These are phyloP conservation scores for Orychophragmus violaceus DNA, from an alignment of 345 rosid species.

Conservation along the genomic window DNA sequence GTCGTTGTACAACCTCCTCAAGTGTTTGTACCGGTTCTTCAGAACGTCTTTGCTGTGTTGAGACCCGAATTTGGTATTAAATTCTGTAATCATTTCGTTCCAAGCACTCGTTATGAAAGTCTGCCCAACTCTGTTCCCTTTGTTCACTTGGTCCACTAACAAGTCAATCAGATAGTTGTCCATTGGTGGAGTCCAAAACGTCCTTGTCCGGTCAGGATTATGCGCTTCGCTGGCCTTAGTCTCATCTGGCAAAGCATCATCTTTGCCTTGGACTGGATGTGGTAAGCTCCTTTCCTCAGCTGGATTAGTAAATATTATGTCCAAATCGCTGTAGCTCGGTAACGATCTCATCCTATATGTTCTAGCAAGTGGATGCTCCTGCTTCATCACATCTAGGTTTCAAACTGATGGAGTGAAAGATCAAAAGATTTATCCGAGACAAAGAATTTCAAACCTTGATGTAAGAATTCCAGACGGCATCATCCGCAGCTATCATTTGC, in stretches of 20 bases:
- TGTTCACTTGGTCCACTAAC: slow-evolving; percentile 62
- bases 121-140: slow-evolving; percentile 78
- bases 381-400: slow-evolving; percentile 16
- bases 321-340: slow-evolving; percentile 65
- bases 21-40: slow-evolving; percentile 78
- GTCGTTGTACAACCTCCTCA: slow-evolving; percentile 72
- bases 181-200: slow-evolving; percentile 92
- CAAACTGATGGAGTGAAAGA: slow-evolving; percentile 18
- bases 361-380: slow-evolving; percentile 60
- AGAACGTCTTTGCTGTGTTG: slow-evolving; percentile 65
- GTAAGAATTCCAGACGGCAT: slow-evolving; percentile 66
- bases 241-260: slow-evolving; percentile 37
- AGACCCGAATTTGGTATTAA: slow-evolving; percentile 58
- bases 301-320: slow-evolving; percentile 44
- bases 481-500: slow-evolving; percentile 51
- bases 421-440: not conserved
- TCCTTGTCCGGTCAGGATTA: slow-evolving; percentile 60
- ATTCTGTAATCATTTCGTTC: slow-evolving; percentile 56
- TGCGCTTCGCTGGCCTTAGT: slow-evolving; percentile 36
- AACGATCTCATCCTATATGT: slow-evolving; percentile 61
- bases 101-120: slow-evolving; percentile 76
- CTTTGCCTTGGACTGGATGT: slow-evolving; percentile 34
- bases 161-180: slow-evolving; percentile 69
- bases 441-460: slow-evolving; percentile 42
- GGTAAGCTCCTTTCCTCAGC: slow-evolving; percentile 28